Evolutionary conservation across 2,329 filamentous ascomycete species (phyloP).

Genomic region (Ophiostoma pallidulum): DNA sequence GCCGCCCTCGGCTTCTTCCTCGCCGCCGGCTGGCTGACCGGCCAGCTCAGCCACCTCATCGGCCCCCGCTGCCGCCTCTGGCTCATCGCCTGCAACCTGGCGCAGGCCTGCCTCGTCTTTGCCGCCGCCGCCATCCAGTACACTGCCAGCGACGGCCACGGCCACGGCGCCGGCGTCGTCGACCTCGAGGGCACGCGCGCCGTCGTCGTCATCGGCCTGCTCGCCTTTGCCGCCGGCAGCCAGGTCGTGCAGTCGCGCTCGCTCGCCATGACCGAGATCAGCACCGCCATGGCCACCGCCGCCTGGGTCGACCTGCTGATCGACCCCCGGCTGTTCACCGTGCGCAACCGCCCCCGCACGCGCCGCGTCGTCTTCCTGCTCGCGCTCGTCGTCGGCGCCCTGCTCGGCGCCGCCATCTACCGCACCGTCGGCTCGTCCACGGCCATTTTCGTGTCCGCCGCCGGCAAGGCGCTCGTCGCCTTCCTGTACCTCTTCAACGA

Average conservation of each 20-base stretch:
- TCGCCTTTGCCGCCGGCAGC: slow-evolving; percentile 47
- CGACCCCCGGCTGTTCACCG: slow-evolving; percentile 39
- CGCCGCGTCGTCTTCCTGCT: slow-evolving; percentile 41
- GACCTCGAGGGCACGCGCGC: slow-evolving; percentile 28
- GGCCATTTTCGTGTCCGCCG: slow-evolving; percentile 34
- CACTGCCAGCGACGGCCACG: no score
- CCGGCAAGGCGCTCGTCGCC: slow-evolving; percentile 36
- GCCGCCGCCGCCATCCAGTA: slow-evolving; percentile 41
- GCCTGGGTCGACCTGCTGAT: slow-evolving; percentile 52
- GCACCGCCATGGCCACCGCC: slow-evolving; percentile 55
- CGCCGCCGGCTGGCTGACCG: slow-evolving; percentile 42
- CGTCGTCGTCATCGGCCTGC: slow-evolving; percentile 37
- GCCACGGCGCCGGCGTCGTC: slow-evolving; percentile 29
- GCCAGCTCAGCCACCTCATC: slow-evolving; percentile 45
- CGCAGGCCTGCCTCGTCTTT: slow-evolving; percentile 48
- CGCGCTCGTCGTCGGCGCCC: slow-evolving; percentile 36
- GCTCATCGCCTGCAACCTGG: slow-evolving; percentile 43
- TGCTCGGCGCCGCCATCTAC: slow-evolving; percentile 43
- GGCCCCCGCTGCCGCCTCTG: slow-evolving; percentile 42
- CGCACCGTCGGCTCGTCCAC: slow-evolving; percentile 32
- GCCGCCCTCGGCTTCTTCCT: slow-evolving; percentile 47
- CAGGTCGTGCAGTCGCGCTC: slow-evolving; percentile 50
- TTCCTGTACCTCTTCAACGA: slow-evolving; percentile 35
- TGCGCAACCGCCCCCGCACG: slow-evolving; percentile 40
- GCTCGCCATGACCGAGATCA: slow-evolving; percentile 50